Base-by-base conservation (phyloP, 495 filamentous ascomycete genomes). In the Penicillium roqueforti region DNA sequence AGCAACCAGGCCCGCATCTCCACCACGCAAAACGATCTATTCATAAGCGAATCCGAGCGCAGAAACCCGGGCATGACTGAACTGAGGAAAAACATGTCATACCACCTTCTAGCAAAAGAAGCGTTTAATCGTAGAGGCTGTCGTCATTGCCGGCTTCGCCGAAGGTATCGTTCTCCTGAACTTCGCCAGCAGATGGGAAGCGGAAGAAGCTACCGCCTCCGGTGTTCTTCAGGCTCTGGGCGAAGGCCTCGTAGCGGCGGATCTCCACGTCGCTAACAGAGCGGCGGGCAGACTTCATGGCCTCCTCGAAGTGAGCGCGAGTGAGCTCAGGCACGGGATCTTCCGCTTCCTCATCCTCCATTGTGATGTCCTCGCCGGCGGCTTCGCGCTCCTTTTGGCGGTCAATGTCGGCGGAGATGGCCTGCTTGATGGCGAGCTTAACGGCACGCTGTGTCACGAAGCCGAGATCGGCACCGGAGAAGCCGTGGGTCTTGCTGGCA, bases 381-480 rank as follows among this genome's bases (percentile, higher is more conserved):
- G 87, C 91, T 71, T 96, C 93, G 54, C 88, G 91, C 58, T 84
- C 83, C 80, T 95, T 96, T 58, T 77, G 76, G 56, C 87, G 86
- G 77, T 96, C 88, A 57, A 98, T 96, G 50, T 97, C 92, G 46
- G 79, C 67, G 10, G 83, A 74, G 70, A 98, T 98, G n/a, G 91
- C 82, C 74, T 98, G 85, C 82, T 97, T 98, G 78, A 98, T 98
- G 57, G 93, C 93, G 61, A 98, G 85, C 83, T 98, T 98, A 80
- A 96, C 92, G 55, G 93, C 93, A 67, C 93, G 91, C 77, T 98
- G 93, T 20, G 93, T 96, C 68, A 98, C 88, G 79, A 97, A 98
- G 61, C 92, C 95, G 70, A 98, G 84, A 88, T 98, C 93, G 68
- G 93, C 93, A 89, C 93, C 93, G 54, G 93, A 97, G 83, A 97